Evolutionary conservation across 345 rosid genomes (phyloP), one percentile per base, ranked within the genome.

Genomic region (Iberis pinnata): DNA sequence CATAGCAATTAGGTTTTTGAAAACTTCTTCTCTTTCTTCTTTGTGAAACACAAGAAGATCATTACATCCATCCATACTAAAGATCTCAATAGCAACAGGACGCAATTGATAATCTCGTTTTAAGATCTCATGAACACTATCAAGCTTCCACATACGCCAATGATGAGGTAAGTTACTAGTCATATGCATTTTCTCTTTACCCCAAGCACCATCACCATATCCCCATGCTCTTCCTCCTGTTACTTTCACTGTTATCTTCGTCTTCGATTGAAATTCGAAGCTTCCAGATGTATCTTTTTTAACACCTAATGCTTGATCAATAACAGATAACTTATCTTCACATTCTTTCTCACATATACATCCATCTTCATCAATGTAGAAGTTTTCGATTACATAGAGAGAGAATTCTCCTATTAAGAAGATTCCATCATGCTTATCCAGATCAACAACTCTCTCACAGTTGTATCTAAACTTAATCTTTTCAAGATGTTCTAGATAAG

Each of bases 81-180:
- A 89, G 71, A 89, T 70, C 81, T 89, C 97, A 67, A 89, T 61
- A 58, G 97, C 89, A 66, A 89, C 95, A 26, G 95, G 97, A 50
- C 97, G 95, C 46, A 89, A 77, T 80, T 89, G 89, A 76, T 83
- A 89, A 72, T 89, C 97, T 42, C 97, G 95, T 75, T 83, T 86
- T 70, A 86, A 74, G 67, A 89, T 75, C 75, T 86, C 97, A 66
- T 83, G 94, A 69, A 89, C 83, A 51, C 79, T 81, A 54, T 78
- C 56, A 48, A 86, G 79, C 73, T 89, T 89, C 97, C 97, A 89
- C 95, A 76, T 86, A 59, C 57, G 87, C 95, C 95, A 83, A 47
- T 75, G 81, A 67, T 89, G 97, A 41, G 88, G 84, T 51, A 89
- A 56, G 73, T 77, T 89, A 45, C 83, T 83, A 50, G 75, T 77